phyloP scores from a whole-genome alignment of 208 protist genomes.

The Leishmania guyanensis region DNA sequence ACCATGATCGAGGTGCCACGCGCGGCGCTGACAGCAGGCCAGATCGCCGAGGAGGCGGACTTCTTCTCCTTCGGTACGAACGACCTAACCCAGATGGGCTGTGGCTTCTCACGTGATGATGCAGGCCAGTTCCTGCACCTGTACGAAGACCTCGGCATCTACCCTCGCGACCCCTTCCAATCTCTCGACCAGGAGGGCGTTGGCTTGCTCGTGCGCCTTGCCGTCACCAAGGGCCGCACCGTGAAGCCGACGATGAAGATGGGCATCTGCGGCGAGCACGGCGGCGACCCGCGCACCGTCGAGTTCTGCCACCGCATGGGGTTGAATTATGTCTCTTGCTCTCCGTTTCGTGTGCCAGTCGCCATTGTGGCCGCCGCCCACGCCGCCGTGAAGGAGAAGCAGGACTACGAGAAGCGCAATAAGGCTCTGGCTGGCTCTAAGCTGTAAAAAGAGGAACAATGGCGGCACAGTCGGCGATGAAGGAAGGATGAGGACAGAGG shows the following conservation, averaged over 20 bases:
- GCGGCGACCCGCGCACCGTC: slow-evolving; percentile 93
- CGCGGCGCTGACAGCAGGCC: slow-evolving; percentile 82
- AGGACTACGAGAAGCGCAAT: slow-evolving; percentile 35
- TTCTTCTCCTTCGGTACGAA: slow-evolving; percentile 98
- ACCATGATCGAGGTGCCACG: slow-evolving; percentile 95
- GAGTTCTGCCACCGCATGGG: slow-evolving; percentile 92
- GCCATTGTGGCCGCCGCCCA: slow-evolving; percentile 94
- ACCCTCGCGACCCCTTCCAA: slow-evolving; percentile 94
- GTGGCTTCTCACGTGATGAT: slow-evolving; percentile 96
- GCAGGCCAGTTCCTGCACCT: slow-evolving; percentile 91
- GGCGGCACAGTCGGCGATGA: not conserved
- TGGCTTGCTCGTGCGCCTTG: slow-evolving; percentile 91
- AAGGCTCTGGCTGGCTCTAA: slow-evolving; percentile 48
- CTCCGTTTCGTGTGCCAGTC: slow-evolving; percentile 94
- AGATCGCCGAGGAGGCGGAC: slow-evolving; percentile 92
- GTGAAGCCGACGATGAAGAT: slow-evolving; percentile 86
- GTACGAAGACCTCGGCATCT: slow-evolving; percentile 93
- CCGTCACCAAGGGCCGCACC: slow-evolving; percentile 79
- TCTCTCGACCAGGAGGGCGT: slow-evolving; percentile 93
- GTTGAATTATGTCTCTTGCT: slow-evolving; percentile 96
- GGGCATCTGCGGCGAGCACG: slow-evolving; percentile 96
- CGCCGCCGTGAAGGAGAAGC: slow-evolving; percentile 88
- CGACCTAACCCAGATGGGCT: slow-evolving; percentile 97
- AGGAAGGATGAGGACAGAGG: not conserved
- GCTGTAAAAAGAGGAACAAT: slow-evolving; percentile 43